Base-by-base conservation (phyloP, 768 basidiomycete genomes). In the Asterophora parasitica region DNA sequence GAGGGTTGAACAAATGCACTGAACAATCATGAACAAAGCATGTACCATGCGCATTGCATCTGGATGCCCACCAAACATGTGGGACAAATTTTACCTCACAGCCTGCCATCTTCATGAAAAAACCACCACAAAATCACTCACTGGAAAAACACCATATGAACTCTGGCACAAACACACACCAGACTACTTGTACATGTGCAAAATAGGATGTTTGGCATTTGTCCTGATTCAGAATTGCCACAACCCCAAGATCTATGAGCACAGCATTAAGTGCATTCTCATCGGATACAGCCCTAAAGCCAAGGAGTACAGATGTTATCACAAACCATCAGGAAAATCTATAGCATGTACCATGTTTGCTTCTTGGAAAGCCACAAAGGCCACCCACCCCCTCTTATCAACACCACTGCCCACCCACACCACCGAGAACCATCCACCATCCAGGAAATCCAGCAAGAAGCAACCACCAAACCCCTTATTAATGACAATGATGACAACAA, bases 191-290 rank as follows among this genome's bases (percentile, higher is more conserved):
- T 57, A 64, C 45, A 55, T 71, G 13, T 53, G 58, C 1, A 59
- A 64, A 13, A 68, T 68, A 10, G 67, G 72, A 1, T 70, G 65
- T 43, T 28, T 44, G 5, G 65, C 65, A 4, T 70, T 66, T 44
- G 65, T 66, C 26, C 61, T 64, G n/a, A 58, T 67, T 7, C 65
- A 57, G 26, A 65, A 70, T 39, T 52, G 63, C 16, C 60, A 67
- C 31, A 58, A 64, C 26, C 58, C 61, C 0, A 63, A 63, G 23
- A 56, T 65, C 15, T 54, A 40, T 27, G 52, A 51, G 9, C 42
- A 50, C 2, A 56, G 54, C 1, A 27, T 60, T 26, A 64, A 69
- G 55, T 73, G 73, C 45, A 46, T 67, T 1, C 67, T 71, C 31
- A 61, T 73, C 43, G 67, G 72, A 1, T 75, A 72, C 45, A 55